These are phyloP conservation scores for Pneumocystis carinii DNA, from an alignment of 1,139 yeast genomes.

Conservation along the genomic window DNA sequence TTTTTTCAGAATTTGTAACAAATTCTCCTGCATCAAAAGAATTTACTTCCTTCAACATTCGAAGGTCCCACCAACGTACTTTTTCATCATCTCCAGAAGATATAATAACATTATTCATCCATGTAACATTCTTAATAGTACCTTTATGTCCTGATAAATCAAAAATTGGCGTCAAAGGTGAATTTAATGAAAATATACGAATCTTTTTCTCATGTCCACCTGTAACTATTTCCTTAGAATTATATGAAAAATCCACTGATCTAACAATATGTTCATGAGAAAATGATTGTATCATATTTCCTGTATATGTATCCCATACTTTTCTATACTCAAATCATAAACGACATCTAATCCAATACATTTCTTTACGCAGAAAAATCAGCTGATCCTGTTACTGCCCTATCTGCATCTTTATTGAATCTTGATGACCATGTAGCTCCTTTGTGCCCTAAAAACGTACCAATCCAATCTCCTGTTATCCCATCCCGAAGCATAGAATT, in stretches of 20 bases:
- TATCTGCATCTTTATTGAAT: conserved; percentile 19
- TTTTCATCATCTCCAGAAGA: conserved; percentile 20
- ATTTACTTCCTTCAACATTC: conserved; percentile 10
- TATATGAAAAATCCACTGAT: conserved; percentile 16
- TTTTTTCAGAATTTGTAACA: conserved; percentile 8
- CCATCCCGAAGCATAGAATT: conserved; percentile 28
- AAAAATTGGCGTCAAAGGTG: conserved; percentile 6
- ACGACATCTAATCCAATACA: neutral
- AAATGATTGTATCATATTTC: conserved; percentile 18
- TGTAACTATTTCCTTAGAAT: conserved; percentile 12
- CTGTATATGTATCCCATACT: conserved; percentile 24
- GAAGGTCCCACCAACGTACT: conserved; percentile 23
- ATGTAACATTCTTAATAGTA: conserved; percentile 14
- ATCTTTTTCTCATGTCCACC: conserved; percentile 17
- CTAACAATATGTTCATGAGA: conserved; percentile 25
- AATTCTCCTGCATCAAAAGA: conserved; percentile 4
- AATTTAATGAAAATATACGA: conserved; percentile 14
- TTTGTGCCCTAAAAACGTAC: conserved; percentile 27
- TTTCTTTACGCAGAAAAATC: conserved; percentile 23
- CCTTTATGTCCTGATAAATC: conserved; percentile 14
- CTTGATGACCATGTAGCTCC: conserved; percentile 29
- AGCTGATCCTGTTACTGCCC: conserved; percentile 26
- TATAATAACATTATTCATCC: conserved; percentile 16
- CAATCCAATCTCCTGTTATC: conserved; percentile 29
- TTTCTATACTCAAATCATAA: conserved; percentile 12